These are phyloP conservation scores for Clavulina sp. DNA, from an alignment of 768 basidiomycete species.

Conservation along the genomic window DNA sequence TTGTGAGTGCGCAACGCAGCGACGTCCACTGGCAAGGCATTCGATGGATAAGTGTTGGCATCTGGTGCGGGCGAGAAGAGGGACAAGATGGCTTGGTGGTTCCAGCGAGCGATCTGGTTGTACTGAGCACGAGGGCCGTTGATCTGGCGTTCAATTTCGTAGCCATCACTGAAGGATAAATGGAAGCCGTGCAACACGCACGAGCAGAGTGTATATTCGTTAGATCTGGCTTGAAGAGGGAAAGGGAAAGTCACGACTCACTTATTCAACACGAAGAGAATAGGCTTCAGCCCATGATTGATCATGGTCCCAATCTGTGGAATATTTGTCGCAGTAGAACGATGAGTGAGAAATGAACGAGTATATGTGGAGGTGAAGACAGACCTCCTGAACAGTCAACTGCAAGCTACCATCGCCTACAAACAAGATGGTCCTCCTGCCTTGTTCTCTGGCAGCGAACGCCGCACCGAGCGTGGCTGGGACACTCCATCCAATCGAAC, in stretches of 20 bases:
- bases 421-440: conserved; percentile 61
- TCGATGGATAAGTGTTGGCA: conserved; percentile 10
- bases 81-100: conserved; percentile 16
- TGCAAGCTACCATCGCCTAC: conserved; percentile 66
- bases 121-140: conserved; percentile 40
- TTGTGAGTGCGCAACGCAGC: conserved; percentile 29
- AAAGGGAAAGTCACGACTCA: conserved; percentile 12
- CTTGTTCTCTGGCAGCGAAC: conserved; percentile 51
- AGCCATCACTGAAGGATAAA: conserved; percentile 35
- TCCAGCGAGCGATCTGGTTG: conserved; percentile 72
- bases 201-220: too few relatives aligned
- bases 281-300: conserved; percentile 50
- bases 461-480: conserved; percentile 63
- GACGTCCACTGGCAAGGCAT: conserved; percentile 19
- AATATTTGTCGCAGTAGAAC: conserved; percentile 49
- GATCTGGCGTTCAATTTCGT: conserved; percentile 64
- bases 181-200: too few relatives aligned
- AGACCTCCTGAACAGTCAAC: conserved; percentile 22
- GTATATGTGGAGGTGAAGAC: not conserved
- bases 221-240: conserved; percentile 8
- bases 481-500: conserved; percentile 81
- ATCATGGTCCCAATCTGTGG: conserved; percentile 83
- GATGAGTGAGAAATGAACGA: conserved; percentile 4
- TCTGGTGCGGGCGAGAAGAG: conserved; percentile 26
- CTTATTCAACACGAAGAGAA: conserved; percentile 72